Percentiles rank a stretch among this genome's conserved stretches.
These are phyloP conservation scores for Urostyla sp. DNA, from an alignment of 73 alveolate genomes.

Conservation along the genomic window DNA sequence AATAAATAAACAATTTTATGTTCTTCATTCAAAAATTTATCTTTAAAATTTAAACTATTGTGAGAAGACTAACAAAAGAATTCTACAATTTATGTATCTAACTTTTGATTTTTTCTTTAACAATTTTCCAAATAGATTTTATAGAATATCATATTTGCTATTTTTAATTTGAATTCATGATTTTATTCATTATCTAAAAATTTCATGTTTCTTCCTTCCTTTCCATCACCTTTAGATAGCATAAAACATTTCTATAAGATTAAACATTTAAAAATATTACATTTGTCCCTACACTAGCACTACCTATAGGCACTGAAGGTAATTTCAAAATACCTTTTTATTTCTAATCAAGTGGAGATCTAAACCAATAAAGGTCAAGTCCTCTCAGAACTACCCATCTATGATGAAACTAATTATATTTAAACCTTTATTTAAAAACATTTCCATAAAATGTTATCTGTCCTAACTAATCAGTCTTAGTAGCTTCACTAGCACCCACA, in stretches of 20 bases:
- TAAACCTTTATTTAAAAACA: slow-evolving; percentile 25
- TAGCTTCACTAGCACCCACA: too few species aligned
- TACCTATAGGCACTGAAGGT: not conserved
- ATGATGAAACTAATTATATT: slow-evolving; percentile 34
- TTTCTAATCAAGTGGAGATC: slow-evolving; percentile 16
- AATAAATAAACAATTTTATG: slow-evolving; percentile 23
- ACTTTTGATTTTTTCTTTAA: slow-evolving; percentile 7
- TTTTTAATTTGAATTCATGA: slow-evolving; percentile 27
- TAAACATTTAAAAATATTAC: not conserved
- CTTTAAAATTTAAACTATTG: not conserved
- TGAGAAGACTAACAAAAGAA: not conserved
- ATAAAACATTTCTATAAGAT: slow-evolving; percentile 40
- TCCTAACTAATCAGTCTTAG: too few species aligned
- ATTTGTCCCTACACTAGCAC: slow-evolving; percentile 40
- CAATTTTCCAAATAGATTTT: slow-evolving; percentile 37
- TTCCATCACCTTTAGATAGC: slow-evolving; percentile 14
- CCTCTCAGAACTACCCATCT: slow-evolving; percentile 71
- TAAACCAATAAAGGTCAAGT: slow-evolving; percentile 54
- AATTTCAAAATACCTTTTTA: slow-evolving; percentile 45
- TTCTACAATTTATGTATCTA: slow-evolving; percentile 11
- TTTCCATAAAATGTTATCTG: slow-evolving; percentile 33
- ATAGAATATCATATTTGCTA: slow-evolving; percentile 13
- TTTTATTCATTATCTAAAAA: slow-evolving; percentile 19
- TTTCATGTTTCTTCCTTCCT: slow-evolving; percentile 17
- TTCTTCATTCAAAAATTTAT: slow-evolving; percentile 45